Base-by-base conservation (phyloP, 2,329 filamentous ascomycete species). In the Purpureocillium lavendulum region DNA sequence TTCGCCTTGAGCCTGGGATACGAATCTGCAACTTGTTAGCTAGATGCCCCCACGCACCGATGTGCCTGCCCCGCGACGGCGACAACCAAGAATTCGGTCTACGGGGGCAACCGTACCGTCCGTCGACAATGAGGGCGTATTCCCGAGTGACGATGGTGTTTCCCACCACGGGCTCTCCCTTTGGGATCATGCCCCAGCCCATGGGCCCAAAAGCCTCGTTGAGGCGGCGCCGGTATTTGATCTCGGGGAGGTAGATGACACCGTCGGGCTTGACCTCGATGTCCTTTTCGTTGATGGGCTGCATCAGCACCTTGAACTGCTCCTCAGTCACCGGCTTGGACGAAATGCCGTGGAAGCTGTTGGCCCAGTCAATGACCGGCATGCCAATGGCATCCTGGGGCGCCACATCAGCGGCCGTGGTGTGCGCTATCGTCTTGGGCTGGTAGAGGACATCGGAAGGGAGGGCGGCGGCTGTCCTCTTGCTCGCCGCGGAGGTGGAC, bases 221-320 rank as follows among this genome's bases (percentile, higher is more conserved):
- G 53, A 98, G 64, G 47, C 94, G 90, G 46, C 90, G 72, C 33
- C 92, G 72, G 66, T 98, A 98, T 67, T 97, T 96, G 70, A 98
- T 97, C 71, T 98, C 92, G 11, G 92, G 92, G 42, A 98, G 70
- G 60, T 97, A 98, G 43, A 97, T 70, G 50, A 98, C 90, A 28
- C 92, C 92, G 66, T 98, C 92, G 26, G 92, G 90, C 69, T 98
- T 98, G 58, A 98, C 84, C 69, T 98, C 92, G 40, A 98, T 81
- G 62, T 97, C 90, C 35, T 81, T 73, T 1, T 75, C 65, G 39
- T 78, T 66, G 11, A 94, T 59, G 2, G 81, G 79, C 41, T 75
- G 69, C 45, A 84, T 74, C 35, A 96, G 71, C 15, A 86, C 72
- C 13, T 78, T 71, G 9, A 77, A 73, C 39, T 82, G 75, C 61